Evolutionary conservation across 176 grass and related monocot genomes (phyloP), one percentile per base, ranked within the genome.

Genomic region (Cenchrus americanus): DNA sequence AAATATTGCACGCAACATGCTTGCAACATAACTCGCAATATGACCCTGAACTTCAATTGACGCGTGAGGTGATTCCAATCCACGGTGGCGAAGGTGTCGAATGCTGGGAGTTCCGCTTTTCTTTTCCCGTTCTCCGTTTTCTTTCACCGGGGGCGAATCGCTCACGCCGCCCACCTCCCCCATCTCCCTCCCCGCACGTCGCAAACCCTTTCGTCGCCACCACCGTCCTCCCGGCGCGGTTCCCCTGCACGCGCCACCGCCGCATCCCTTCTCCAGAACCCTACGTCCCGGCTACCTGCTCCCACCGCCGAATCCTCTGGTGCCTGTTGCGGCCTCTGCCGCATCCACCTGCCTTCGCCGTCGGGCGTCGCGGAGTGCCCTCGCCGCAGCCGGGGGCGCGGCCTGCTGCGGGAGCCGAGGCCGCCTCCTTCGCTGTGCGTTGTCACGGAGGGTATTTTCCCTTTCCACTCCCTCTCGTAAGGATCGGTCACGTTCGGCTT

Each of bases 161-260:
- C 76, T 69, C 75, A 88, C 81, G 76, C 87, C 50, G 86, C 86
- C 75, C 81, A 66, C 49, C 75, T 73, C 81, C 66, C 80, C 67
- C 75, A 73, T 73, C 84, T 86, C 61, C 43, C 59, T 43, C 68
- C 71, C 72, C 69, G 66, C 69, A 72, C 27, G 80, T 83, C 81
- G 82, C 81, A 88, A 59, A n/a, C n/a, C n/a, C n/a, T n/a, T n/a
- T n/a, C n/a, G n/a, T n/a, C n/a, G n/a, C 61, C 87, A 37, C 80
- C 68, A 41, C 59, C 65, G 41, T n/a, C n/a, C n/a, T n/a, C n/a
- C 46, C 14, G 24, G 50, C 26, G 50, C 50, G 50, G 50, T 26
- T 14, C 72, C 51, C 41, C 74, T 27, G 73, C 77, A 17, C 69
- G 8, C 23, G n/a, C 62, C 17, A 14, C 69, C 69, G 24, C 40